phyloP scores from a whole-genome alignment of 2,329 filamentous ascomycete species.

The Fusarium nodosum region DNA sequence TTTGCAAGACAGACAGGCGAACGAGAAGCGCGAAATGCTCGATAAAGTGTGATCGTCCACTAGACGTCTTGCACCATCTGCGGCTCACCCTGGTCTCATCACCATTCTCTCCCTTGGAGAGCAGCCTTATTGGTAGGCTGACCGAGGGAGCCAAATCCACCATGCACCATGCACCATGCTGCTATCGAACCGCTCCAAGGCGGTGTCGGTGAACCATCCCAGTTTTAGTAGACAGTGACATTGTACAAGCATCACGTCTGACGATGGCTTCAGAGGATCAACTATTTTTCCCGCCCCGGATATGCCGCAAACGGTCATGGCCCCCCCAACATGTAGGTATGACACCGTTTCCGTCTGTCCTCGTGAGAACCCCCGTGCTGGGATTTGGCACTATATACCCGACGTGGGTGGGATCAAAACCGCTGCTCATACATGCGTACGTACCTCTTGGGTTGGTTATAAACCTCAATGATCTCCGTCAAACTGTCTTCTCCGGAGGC shows the following conservation, averaged over 20 bases:
- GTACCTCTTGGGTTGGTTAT: constrained; percentile 30
- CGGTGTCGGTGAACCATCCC: constrained; percentile 51
- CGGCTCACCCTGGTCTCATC: constrained; percentile 51
- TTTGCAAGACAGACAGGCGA: constrained; percentile 38
- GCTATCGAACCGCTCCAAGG: constrained; percentile 49
- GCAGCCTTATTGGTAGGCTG: constrained; percentile 44
- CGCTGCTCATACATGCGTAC: constrained; percentile 29
- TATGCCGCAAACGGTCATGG: constrained; percentile 49
- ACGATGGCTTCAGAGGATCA: constrained; percentile 51
- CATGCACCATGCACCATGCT: constrained; percentile 49
- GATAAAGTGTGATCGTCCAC: constrained; percentile 50
- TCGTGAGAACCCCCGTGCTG: constrained; percentile 47
- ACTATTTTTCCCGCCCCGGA: constrained; percentile 46
- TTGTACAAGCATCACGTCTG: constrained; percentile 48
- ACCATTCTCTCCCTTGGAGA: constrained; percentile 48
- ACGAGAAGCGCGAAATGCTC: constrained; percentile 48
- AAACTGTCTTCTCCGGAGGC: constrained; percentile 22
- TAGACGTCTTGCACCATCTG: constrained; percentile 49
- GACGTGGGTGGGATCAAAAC: constrained; percentile 49
- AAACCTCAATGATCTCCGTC: constrained; percentile 36
- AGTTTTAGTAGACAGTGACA: constrained; percentile 47
- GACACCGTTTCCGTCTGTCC: constrained; percentile 50
- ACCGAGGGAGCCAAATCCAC: constrained; percentile 45
- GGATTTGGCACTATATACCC: constrained; percentile 38
- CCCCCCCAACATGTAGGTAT: constrained; percentile 47